These are phyloP conservation scores for Botrytis paeoniae DNA, from an alignment of 2,329 filamentous ascomycete genomes.

Conservation along the genomic window DNA sequence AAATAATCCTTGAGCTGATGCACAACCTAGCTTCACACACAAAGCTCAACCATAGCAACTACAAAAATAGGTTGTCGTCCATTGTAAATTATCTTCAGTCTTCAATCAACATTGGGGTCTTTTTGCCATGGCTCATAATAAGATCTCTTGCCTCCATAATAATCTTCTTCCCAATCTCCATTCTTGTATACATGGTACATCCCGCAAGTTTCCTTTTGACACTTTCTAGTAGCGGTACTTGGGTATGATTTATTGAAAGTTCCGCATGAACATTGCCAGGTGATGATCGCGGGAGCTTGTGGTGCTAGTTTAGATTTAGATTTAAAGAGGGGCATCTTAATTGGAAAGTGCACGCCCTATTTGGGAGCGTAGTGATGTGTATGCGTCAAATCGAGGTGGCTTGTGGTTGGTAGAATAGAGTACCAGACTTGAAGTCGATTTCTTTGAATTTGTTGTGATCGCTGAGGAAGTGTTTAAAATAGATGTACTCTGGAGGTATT, in stretches of 20 bases:
- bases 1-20: too few species aligned
- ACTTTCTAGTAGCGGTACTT: not conserved
- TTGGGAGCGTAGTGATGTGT: too few species aligned
- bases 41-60: too few species aligned
- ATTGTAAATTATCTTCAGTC: too few species aligned
- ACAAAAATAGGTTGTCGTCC: too few species aligned
- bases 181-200: not conserved
- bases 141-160: not conserved
- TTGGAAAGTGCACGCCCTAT: too few species aligned
- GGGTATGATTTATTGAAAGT: not conserved
- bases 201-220: not conserved
- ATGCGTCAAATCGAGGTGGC: not conserved
- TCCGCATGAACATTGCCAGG: not conserved
- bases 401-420: not conserved
- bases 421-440: not conserved
- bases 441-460: not conserved
- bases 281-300: not conserved
- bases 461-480: not conserved
- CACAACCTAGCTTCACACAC: too few species aligned
- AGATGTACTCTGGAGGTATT: too few species aligned
- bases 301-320: not conserved
- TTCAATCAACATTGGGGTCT: not conserved
- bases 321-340: too few species aligned
- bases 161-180: not conserved
- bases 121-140: not conserved